Conservation (phyloP, 805 yeast genomes). For the Priceomyces melissophilus region DNA sequence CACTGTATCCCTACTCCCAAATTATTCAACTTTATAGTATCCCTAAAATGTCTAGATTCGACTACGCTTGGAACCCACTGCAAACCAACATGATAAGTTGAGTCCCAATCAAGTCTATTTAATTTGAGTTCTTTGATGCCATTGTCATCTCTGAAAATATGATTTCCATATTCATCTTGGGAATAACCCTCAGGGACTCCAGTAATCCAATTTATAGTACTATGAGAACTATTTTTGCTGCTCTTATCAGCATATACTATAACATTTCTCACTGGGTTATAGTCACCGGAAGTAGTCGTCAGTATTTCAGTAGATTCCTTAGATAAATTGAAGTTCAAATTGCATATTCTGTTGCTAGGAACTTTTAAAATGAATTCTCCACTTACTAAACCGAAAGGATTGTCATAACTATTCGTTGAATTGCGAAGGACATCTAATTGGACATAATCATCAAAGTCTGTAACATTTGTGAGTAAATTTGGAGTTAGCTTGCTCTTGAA, state of each 20-base stretch:
- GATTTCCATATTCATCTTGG: conserved; percentile 38
- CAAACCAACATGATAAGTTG: conserved; percentile 56
- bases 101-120: conserved; percentile 63
- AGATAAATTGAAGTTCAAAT: conserved; percentile 53
- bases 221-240: conserved; percentile 4
- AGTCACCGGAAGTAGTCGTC: conserved; percentile 12
- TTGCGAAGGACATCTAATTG: conserved; percentile 49
- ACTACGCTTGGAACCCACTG: conserved; percentile 73
- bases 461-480: conserved; percentile 25
- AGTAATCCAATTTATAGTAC: conserved; percentile 5
- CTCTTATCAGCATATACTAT: conserved; percentile 44
- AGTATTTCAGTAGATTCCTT: conserved; percentile 20
- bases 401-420: conserved; percentile 39
- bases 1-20: conserved; percentile 64
- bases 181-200: conserved; percentile 47
- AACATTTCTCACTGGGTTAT: conserved; percentile 64
- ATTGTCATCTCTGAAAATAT: conserved; percentile 47
- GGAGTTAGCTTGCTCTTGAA: conserved; percentile 52
- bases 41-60: conserved; percentile 25
- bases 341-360: conserved; percentile 63
- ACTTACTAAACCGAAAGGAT: conserved; percentile 61
- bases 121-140: conserved; percentile 67
- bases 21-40: conserved; percentile 26
- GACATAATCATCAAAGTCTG: conserved; percentile 42
- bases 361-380: conserved; percentile 61